Evolutionary conservation across 2,329 filamentous ascomycete genomes (phyloP), one percentile per base, ranked within the genome.

Genomic region (Ascochyta clinopodiicola): DNA sequence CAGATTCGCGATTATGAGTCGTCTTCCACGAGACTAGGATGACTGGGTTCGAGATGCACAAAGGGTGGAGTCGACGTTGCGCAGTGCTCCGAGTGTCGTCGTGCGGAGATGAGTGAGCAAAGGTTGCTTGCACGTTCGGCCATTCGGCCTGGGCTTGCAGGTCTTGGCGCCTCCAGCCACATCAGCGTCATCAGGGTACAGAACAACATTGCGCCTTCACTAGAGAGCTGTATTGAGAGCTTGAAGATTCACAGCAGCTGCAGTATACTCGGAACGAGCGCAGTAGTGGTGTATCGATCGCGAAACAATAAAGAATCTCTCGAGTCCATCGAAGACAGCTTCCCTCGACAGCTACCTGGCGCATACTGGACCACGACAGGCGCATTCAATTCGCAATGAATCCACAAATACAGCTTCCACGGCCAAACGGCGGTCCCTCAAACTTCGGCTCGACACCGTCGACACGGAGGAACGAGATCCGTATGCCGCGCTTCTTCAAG

Each of bases 401-500:
- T 68, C 83, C 84, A 62, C 82, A 84, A 66, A 86, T 86, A 64
- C 82, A 83, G 17, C 78, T 85, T 34, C 84, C 84, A 25, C 80
- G 84, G 61, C 84, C 84, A 68, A 82, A 85, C 76, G 82, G 79
- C 64, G 80, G 76, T 38, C 77, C 80, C 32, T 74, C 80, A 36
- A 82, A 78, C 65, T 85, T 84, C 60, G 84, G 82, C 54, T 74
- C 77, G 40, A 81, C 81, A 17, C 78, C 82, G 36, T 65, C 60
- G 3, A 75, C 79, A 54, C 77, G 77, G 60, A 79, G 82, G 56
- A 78, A 78, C 50, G 82, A 83, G 49, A 74, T 86, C 67, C 82
- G 83, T 40, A 85, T 88, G 80, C 86, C 86, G 61, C 83, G 85
- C 63, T 88, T 88, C 80, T 88, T 88, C 78, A 86, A 86, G 68